Base-by-base conservation (phyloP, 768 basidiomycete genomes). In the Trametes coccinea region DNA sequence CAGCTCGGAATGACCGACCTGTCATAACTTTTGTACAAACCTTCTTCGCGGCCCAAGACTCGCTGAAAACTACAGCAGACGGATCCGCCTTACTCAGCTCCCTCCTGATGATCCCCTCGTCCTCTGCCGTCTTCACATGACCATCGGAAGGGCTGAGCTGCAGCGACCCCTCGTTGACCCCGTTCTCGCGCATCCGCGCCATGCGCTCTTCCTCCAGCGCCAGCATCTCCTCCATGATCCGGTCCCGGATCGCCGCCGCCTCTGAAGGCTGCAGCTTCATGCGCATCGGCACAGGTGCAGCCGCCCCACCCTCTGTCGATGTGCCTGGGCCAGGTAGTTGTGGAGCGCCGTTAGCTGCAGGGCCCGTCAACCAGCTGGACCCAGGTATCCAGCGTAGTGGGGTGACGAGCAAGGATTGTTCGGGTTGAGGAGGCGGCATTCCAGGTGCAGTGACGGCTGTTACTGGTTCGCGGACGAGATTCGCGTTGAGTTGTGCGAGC, bases 221-320 rank as follows among this genome's bases (percentile, higher is more conserved):
- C 64, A 98, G 80, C 97, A 99, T 99, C 80, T 99, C 97, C 67
- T 90, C 86, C 97, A 99, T 99, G 63, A 99, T 99, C 22, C 95
- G 83, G 66, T 94, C 90, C 14, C 93, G 84, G 66, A 99, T 99
- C 1, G 90, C 90, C 0, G 90, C 81, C 4, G 95, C 96, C 73
- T 98, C 94, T 2, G 86, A 79, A 16, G 85, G 80, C 63, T 92
- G 89, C 27, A 99, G 78, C 53, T 84, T 89, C 80, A 89, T 86
- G 40, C 92, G 84, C 60, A 70, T 63, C 8, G 67, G 62, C 13
- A 56, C 41, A 1, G 63, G 31, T 4, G 68, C 27, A 5, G 43
- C 52, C 10, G 43, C 48, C n/a, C 49, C 45, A 5, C 49, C 52
- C 31, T 61, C 54, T 6, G 41, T 44, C 31, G 58, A 39, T 9